Evolutionary conservation across 2,329 filamentous ascomycete genomes (phyloP).

Genomic region (Calonectria crousiana): DNA sequence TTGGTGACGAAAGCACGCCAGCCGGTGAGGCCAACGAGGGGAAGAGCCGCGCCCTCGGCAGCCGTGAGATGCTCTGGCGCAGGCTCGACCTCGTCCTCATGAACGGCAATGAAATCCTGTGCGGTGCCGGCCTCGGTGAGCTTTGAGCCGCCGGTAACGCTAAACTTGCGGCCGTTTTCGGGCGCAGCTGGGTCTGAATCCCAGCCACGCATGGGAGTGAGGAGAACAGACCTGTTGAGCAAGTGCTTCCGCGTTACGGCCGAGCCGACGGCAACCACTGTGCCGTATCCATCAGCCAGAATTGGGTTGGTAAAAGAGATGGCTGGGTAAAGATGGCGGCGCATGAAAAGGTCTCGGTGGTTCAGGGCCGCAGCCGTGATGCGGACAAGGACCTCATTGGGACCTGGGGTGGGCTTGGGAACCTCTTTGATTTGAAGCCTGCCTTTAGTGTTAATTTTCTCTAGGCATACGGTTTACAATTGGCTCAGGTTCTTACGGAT

Average conservation of each 20-base stretch:
- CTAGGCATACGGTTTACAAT: background rate
- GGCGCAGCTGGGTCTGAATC: slow-evolving; percentile 77
- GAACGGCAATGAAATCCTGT: slow-evolving; percentile 78
- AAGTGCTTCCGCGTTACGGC: slow-evolving; percentile 54
- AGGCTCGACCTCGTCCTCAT: slow-evolving; percentile 79
- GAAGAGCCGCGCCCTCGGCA: slow-evolving; percentile 84
- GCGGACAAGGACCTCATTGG: slow-evolving; percentile 78
- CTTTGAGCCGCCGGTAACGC: slow-evolving; percentile 78
- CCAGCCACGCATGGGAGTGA: slow-evolving; percentile 87
- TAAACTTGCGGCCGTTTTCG: slow-evolving; percentile 70
- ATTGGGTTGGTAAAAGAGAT: slow-evolving; percentile 84
- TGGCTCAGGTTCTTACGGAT: slow-evolving; percentile 67
- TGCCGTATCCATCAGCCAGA: slow-evolving; percentile 84
- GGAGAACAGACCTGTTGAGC: slow-evolving; percentile 76
- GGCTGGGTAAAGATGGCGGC: slow-evolving; percentile 90
- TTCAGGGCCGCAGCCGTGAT: slow-evolving; percentile 88
- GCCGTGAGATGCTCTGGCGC: slow-evolving; percentile 79
- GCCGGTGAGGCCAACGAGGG: slow-evolving; percentile 86
- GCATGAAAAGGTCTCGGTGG: slow-evolving; percentile 95
- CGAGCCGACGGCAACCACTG: slow-evolving; percentile 74
- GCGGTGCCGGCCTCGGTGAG: slow-evolving; percentile 74
- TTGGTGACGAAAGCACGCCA: slow-evolving; percentile 91
- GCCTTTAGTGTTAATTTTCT: slow-evolving; percentile 18
- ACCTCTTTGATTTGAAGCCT: slow-evolving; percentile 72
- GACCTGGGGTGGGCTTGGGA: slow-evolving; percentile 72